Conservation (phyloP, 345 rosid species). For the Hibiscus trionum region DNA sequence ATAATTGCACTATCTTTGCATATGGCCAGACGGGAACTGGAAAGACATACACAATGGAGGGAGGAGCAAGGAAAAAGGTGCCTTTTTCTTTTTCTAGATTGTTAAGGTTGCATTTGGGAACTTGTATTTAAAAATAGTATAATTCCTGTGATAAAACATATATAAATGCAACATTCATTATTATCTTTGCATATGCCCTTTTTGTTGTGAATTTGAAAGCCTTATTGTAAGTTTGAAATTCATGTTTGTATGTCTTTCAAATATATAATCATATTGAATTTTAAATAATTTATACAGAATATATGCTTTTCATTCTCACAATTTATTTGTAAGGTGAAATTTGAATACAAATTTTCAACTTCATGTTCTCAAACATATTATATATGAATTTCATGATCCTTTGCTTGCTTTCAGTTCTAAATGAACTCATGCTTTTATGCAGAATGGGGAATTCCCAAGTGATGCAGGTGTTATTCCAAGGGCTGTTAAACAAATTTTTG, state of each 20-base stretch:
- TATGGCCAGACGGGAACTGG: constrained; percentile 99
- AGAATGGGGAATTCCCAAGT: constrained; percentile 95
- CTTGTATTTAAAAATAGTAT: background rate
- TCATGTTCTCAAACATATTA: background rate
- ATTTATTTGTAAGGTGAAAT: background rate
- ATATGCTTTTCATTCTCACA: background rate
- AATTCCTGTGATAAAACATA: background rate
- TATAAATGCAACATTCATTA: background rate
- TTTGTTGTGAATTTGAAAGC: too few species aligned
- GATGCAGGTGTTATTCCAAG: constrained; percentile 98
- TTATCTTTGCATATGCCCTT: background rate
- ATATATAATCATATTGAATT: too few species aligned
- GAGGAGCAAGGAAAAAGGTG: constrained; percentile 95
- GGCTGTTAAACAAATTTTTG: constrained; percentile 86
- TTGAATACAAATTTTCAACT: background rate
- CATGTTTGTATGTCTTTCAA: too few species aligned
- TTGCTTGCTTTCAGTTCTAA: constrained; percentile 10
- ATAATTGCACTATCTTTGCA: constrained; percentile 97
- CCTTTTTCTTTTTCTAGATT: background rate
- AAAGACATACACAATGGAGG: constrained; percentile 99
- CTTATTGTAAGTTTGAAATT: too few species aligned
- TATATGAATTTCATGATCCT: background rate
- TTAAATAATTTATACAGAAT: too few species aligned
- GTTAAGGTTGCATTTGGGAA: background rate
- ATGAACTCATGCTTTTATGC: constrained; percentile 19